Evolutionary conservation across 2,329 filamentous ascomycete genomes (phyloP).

Genomic region (Colletotrichum sp.): DNA sequence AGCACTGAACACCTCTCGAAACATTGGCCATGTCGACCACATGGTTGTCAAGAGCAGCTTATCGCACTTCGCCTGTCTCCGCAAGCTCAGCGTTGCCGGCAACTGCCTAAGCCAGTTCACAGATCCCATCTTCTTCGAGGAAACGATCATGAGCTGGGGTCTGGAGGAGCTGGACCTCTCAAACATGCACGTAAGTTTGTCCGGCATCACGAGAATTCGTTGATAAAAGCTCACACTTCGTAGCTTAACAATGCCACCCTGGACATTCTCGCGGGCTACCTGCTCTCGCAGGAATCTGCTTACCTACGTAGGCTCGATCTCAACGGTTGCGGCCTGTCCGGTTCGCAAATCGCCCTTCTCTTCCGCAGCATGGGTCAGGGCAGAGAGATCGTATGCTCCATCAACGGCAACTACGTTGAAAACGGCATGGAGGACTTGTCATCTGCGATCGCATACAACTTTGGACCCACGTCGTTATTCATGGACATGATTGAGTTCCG

Average conservation of each 20-base stretch:
- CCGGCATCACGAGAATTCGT: neutral
- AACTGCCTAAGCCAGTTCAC: conserved; percentile 52
- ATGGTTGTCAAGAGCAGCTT: conserved; percentile 50
- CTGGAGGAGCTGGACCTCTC: conserved; percentile 61
- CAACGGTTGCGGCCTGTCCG: conserved; percentile 58
- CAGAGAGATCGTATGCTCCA: conserved; percentile 51
- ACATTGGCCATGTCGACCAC: conserved; percentile 56
- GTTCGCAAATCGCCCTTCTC: conserved; percentile 53
- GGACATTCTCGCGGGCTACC: conserved; percentile 49
- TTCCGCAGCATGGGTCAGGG: conserved; percentile 55
- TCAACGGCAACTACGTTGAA: conserved; percentile 60
- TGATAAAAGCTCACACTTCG: conserved; percentile 12
- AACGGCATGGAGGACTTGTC: conserved; percentile 56
- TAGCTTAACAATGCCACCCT: conserved; percentile 57
- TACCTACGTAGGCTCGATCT: conserved; percentile 50
- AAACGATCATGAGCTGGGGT: conserved; percentile 46
- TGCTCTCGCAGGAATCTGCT: conserved; percentile 43
- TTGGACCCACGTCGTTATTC: conserved; percentile 55
- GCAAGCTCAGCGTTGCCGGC: conserved; percentile 54
- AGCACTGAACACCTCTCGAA: conserved; percentile 57
- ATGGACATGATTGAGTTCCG: conserved; percentile 64
- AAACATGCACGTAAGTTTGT: conserved; percentile 51
- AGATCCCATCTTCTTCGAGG: conserved; percentile 51
- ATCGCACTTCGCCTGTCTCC: conserved; percentile 46
- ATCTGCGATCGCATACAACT: conserved; percentile 49